Evolutionary conservation across 1,284 basidiomycete genomes (phyloP), one percentile per base, ranked within the genome.

Genomic region (Ustilago loliicola): DNA sequence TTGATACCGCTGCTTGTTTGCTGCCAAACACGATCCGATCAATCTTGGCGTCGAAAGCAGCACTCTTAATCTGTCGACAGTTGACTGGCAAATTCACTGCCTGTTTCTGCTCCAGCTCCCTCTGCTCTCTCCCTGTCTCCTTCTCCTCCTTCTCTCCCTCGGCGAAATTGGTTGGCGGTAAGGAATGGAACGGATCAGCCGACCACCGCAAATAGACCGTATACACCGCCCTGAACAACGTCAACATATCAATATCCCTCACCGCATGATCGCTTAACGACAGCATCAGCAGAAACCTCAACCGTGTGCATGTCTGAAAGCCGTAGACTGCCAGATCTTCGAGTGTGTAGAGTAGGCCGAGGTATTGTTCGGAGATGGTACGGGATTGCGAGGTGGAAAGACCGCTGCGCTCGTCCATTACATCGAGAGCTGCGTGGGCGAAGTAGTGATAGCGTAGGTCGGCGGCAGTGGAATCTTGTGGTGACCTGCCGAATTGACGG

Each of bases 301-400:
- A 58, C 19, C 83, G 72, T 17, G 86, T 85, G 59, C 83, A 85
- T 17, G 84, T 86, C 38, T 86, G 85, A 42, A 86, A 87, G 57
- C 86, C 86, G 58, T 87, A 87, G 10, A 87, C 75, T 0, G 86
- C 86, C 45, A 87, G 79, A 61, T 87, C 86, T 48, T 87, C 86
- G 72, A 87, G 82, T 0, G 84, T 84, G 59, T 84, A 84, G 4
- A 87, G 79, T 38, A 87, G 61, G 2, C 86, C 86, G 11, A 86
- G 75, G 66, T 87, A 87, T 40, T 82, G 81, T 30, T 87, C 86
- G 1, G 77, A 73, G 32, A 73, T 80, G 62, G 77, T 72, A 30
- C 79, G 74, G 6, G 65, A 61, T 13, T 11, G 19, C 58, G 47
- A 52, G 10, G 40, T 9, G 13, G 34, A 30, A 11, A 23, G 36